phyloP scores from a whole-genome alignment of 75 land plant genomes.

The Pinus albicaulis region DNA sequence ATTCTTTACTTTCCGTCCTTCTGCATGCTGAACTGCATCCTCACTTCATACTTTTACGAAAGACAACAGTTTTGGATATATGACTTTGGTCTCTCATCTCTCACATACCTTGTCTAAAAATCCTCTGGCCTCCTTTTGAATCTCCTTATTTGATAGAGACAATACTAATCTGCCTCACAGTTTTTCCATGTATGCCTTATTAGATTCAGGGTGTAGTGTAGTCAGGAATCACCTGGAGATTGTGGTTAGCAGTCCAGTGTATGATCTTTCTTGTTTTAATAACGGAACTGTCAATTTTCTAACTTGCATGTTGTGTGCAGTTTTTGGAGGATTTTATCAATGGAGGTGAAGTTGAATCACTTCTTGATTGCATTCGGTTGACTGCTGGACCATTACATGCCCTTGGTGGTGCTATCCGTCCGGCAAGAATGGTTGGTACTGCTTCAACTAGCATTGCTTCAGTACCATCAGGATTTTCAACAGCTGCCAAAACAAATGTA shows the following conservation, averaged over 20 bases:
- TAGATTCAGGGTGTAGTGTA: not conserved
- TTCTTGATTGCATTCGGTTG: conserved; percentile 89
- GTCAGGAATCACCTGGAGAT: not conserved
- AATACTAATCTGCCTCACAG: not conserved
- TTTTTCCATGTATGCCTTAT: not conserved
- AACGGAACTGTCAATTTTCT: not conserved
- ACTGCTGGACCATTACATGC: conserved; percentile 99
- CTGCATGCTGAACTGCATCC: no score
- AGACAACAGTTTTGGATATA: not conserved
- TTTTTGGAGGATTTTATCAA: conserved; percentile 97
- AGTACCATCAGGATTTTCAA: conserved; percentile 21
- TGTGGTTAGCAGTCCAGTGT: not conserved
- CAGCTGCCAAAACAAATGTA: conserved; percentile 31
- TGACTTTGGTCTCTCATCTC: not conserved
- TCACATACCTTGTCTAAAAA: not conserved
- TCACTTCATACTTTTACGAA: no score
- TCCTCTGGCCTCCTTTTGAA: not conserved
- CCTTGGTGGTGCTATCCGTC: conserved; percentile 92
- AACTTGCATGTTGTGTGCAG: conserved; percentile 36
- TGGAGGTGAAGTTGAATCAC: conserved; percentile 91
- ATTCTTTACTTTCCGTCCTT: no score
- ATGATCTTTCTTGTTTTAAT: not conserved
- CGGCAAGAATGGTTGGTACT: conserved; percentile 81
- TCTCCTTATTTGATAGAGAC: no score
- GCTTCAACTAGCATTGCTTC: conserved; percentile 38